Evolutionary conservation across 495 filamentous ascomycete species (phyloP), one percentile per base, ranked within the genome.

Genomic region (Annulohypoxylon nitens): DNA sequence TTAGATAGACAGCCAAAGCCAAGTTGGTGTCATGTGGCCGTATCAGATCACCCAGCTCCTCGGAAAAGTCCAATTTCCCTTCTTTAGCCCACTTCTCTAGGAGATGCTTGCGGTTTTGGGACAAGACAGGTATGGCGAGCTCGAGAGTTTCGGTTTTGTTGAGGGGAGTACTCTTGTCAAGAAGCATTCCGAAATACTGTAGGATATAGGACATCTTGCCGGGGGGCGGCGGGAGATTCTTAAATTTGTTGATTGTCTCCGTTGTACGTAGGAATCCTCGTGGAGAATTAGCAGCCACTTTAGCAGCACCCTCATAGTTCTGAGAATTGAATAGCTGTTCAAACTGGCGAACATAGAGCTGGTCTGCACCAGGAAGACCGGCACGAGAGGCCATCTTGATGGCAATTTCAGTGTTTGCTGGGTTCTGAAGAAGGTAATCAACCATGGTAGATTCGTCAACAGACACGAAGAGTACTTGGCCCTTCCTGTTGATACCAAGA

Each of bases 11-110:
- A 61, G 80, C 86, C 23, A 98, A 82, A 8, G 96, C 97, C 70
- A 99, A 84, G 75, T 89, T 88, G 74, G 95, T 84, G 76, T 99
- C 96, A 78, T 98, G 95, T 18, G 90, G 85, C 20, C 95, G 93
- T 55, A 97, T 91, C 74, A 97, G 90, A 81, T 99, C 96, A 79
- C 96, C 96, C 18, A 99, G 88, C 77, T 98, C 92, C 81, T 99
- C 96, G 0, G 96, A 98, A 81, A 91, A 93, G 79, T 96, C 92
- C 16, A 99, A 86, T 84, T 99, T 99, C 78, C 93, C 91, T 82
- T 98, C 96, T 71, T 90, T 90, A 80, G 98, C 86, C 96, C 96
- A 99, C 80, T 99, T 99, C 82, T 98, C 95, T 23, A 99, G 86
- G 51, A 99, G 83, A 78, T 98, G 93, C 84, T 98, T 98, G 54